Conservation (phyloP, 202 grass and related monocot species). For the Eragrostis tef region DNA sequence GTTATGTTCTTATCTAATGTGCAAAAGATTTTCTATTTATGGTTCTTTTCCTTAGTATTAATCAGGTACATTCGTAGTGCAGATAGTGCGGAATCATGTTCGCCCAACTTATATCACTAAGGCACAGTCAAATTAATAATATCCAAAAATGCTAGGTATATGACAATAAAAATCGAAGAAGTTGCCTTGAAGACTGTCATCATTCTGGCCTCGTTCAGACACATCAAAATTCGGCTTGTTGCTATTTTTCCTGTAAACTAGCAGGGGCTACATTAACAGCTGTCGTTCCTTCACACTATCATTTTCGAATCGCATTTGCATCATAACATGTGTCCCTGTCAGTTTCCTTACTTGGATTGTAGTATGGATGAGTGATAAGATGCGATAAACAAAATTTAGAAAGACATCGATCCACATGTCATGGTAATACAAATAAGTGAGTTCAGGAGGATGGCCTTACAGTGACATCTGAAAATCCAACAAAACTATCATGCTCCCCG, state of each 20-base stretch:
- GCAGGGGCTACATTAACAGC: not conserved
- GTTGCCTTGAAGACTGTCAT: not conserved
- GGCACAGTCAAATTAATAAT: not conserved
- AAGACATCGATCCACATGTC: not conserved
- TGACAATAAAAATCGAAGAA: not conserved
- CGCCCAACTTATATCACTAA: not conserved
- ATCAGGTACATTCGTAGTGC: not conserved
- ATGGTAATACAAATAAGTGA: not conserved
- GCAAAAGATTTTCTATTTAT: not conserved
- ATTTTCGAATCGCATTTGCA: not conserved
- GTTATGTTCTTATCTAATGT: conserved; percentile 2
- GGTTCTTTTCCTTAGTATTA: not conserved
- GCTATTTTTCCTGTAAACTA: not conserved
- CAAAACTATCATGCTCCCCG: conserved; percentile 78
- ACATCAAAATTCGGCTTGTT: not conserved
- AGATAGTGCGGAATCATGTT: too few species aligned
- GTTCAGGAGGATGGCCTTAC: conserved; percentile 53
- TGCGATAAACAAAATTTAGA: not conserved
- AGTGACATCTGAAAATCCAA: conserved; percentile 83
- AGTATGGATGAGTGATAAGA: not conserved
- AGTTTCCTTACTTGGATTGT: not conserved
- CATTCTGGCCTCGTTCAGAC: not conserved
- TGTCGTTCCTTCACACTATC: not conserved
- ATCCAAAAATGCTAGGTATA: not conserved
- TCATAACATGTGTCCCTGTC: not conserved